Evolutionary conservation across 129 eudicot species (phyloP), one percentile per base, ranked within the genome.

Genomic region (Calendula officinalis): DNA sequence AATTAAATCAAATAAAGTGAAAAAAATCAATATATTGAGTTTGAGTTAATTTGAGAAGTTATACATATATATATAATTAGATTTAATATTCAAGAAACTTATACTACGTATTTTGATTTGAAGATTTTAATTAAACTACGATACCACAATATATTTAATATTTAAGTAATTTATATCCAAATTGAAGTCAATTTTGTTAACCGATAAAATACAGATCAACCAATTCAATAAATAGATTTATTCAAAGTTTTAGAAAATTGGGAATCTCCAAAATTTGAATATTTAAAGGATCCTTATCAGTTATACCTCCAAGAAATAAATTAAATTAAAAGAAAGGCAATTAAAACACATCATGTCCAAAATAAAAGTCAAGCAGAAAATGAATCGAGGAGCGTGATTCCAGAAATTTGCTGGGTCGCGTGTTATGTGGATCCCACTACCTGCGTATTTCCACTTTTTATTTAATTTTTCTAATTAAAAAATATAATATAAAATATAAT

Each of bases 351-450:
- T 73, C 53, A 47, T 45, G 53, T 65, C 52, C 66, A 65, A 65
- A 5, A 49, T 14, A 42, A 62, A 62, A 69, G 75, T 53, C 66
- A 64, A 57, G 32, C 36, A 44, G 43, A 39, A 60, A 57, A 67
- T 75, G 75, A 70, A 72, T 75, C 67, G 77, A 69, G 77, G 80
- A 68, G 80, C 82, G 82, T 73, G 86, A 72, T 77, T 81, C 67
- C 82, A 66, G 87, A 82, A 78, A 60, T 66, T 64, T 82, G 86
- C 83, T 77, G 64, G 77, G 81, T 69, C 66, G 81, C 81, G 81
- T 76, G 72, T 64, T 63, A 61, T 4, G 72, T 76, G 81, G 81
- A 51, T 66, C 81, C 81, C 78, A 62, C 75, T n/a, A 46, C 48
- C 67, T 49, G 47, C 60, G 64, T 72, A 14, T 62, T 40, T 56